Evolutionary conservation across 495 filamentous ascomycete genomes (phyloP).

Genomic region (Annulohypoxylon bovei): DNA sequence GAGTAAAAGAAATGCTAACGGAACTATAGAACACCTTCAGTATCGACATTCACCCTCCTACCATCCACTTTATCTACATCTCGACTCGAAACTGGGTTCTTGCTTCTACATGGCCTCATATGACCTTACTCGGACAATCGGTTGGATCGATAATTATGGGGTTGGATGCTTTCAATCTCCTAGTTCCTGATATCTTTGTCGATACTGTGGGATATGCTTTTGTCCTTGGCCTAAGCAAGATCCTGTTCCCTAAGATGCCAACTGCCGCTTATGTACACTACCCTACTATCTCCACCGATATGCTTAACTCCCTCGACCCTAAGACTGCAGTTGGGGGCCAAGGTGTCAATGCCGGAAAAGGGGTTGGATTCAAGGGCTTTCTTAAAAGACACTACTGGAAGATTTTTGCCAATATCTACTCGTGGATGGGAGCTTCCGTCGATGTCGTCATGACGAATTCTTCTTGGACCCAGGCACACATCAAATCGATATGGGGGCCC

Average conservation of each 20-base stretch:
- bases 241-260: slow-evolving; percentile 82
- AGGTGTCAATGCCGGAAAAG: slow-evolving; percentile 85
- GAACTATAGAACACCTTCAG: slow-evolving; percentile 83
- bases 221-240: slow-evolving; percentile 80
- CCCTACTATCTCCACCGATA: slow-evolving; percentile 97
- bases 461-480: slow-evolving; percentile 89
- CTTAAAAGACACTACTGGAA: slow-evolving; percentile 86
- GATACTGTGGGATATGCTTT: slow-evolving; percentile 99
- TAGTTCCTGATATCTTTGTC: slow-evolving; percentile 92
- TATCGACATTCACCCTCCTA: slow-evolving; percentile 85
- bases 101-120: slow-evolving; percentile 84
- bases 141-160: slow-evolving; percentile 86
- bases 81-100: slow-evolving; percentile 86
- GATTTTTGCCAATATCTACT: slow-evolving; percentile 82
- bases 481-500: slow-evolving; percentile 80
- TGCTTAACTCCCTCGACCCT: slow-evolving; percentile 85
- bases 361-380: slow-evolving; percentile 70
- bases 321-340: slow-evolving; percentile 64
- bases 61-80: slow-evolving; percentile 87
- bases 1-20: not conserved
- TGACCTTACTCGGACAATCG: slow-evolving; percentile 94
- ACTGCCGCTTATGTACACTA: slow-evolving; percentile 97
- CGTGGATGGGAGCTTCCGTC: slow-evolving; percentile 78
- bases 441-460: slow-evolving; percentile 98
- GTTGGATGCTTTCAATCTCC: slow-evolving; percentile 89